Base-by-base conservation (phyloP, 2,329 filamentous ascomycete genomes). In the Calonectria montana region DNA sequence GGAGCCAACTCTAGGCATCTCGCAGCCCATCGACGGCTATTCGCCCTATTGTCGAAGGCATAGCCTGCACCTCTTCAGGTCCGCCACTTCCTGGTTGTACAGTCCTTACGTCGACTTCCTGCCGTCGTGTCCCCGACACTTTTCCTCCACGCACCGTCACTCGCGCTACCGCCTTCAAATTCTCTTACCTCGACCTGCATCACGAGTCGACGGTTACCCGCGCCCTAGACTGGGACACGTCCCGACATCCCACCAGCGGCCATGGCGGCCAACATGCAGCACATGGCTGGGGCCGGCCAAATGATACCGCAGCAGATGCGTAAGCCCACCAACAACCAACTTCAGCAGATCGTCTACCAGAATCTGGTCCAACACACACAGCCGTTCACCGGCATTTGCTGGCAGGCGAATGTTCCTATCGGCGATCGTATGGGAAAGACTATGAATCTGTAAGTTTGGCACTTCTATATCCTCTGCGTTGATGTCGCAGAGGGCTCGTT, bases 181-280 rank as follows among this genome's bases (percentile, higher is more conserved):
- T 27, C n/a, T 59, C 63, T 18, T 18, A 65, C 25, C 47, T 15
- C 29, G 39, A 66, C 62, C 50, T 59, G 47, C 37, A 39, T 61
- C 72, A 69, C 43, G 41, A 61, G 53, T 68, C 55, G 55, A 76
- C 48, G 66, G 41, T 62, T 27, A 31, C 61, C 67, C 50, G 55
- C 27, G 27, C 43, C 67, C 48, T 65, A 74, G 65, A 70, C 65
- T 76, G 77, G 78, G 71, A 73, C 69, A 73, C 71, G 76, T 69
- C 50, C 72, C 66, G 31, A 72, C 65, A 70, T 70, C 50, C 69
- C 64, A 53, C 69, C 69, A 73, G 86, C 86, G 85, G 87, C 87
- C 83, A 91, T 91, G 89, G 89, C 89, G 84, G 88, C 87, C 80
- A 90, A 90, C 77, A 87, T 91, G 83, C 87, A 87, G 81, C 88